Evolutionary conservation across 1,139 yeast species (phyloP).

Genomic region (Taiozyma sp.): DNA sequence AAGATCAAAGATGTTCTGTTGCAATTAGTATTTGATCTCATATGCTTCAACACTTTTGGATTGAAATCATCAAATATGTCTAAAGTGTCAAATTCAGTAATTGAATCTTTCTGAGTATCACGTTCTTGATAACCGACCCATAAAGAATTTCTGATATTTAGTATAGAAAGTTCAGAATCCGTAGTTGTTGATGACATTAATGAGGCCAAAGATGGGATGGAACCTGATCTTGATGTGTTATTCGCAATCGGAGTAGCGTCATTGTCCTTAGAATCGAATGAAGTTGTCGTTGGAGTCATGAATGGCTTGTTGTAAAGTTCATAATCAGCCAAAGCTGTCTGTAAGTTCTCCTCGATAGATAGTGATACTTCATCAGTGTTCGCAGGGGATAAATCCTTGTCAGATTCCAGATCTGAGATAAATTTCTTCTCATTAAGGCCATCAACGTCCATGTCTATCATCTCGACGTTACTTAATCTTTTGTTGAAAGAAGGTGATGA

Average conservation of each 20-base stretch:
- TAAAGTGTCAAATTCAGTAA: background rate
- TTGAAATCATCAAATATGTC: background rate
- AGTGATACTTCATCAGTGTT: background rate
- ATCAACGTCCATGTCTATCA: background rate
- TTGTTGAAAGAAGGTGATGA: background rate
- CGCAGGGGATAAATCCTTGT: background rate
- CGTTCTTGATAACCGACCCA: conserved; percentile 18
- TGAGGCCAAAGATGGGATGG: conserved; percentile 2
- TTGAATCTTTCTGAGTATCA: background rate
- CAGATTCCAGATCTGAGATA: background rate
- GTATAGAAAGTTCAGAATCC: conserved; percentile 14
- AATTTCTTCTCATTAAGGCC: background rate
- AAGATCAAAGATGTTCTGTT: background rate
- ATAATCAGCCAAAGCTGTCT: conserved; percentile 19
- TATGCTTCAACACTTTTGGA: background rate
- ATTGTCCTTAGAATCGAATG: conserved; percentile 5
- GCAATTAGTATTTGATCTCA: background rate
- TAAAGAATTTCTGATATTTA: conserved; percentile 16
- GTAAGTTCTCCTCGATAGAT: background rate
- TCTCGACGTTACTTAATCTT: background rate
- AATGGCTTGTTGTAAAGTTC: conserved; percentile 12
- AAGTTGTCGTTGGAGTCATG: conserved; percentile 4
- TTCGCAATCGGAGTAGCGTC: background rate
- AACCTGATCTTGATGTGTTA: background rate
- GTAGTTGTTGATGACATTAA: background rate